These are phyloP conservation scores for Passalora sequoiae DNA, from an alignment of 2,329 filamentous ascomycete species.

Conservation along the genomic window DNA sequence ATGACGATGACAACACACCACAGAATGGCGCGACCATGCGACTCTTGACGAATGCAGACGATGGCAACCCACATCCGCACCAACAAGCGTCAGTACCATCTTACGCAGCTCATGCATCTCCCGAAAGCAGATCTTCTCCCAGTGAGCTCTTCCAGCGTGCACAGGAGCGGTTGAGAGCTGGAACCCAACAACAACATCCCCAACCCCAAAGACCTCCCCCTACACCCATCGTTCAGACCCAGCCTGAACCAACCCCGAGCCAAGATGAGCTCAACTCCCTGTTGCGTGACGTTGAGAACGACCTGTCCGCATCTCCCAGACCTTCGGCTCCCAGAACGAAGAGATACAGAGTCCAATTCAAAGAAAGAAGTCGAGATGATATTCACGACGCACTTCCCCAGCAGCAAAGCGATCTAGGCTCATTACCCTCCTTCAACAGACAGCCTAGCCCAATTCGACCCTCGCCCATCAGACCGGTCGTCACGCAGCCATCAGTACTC, in stretches of 20 bases:
- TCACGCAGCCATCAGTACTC: conserved; percentile 48
- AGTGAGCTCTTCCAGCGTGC: conserved; percentile 31
- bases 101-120: conserved; percentile 8
- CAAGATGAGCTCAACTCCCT: conserved; percentile 41
- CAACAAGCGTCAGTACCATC: conserved; percentile 21
- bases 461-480: conserved; percentile 45
- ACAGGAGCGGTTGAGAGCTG: conserved; percentile 23
- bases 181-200: no score
- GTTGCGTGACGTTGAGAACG: conserved; percentile 38
- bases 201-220: conserved; percentile 9
- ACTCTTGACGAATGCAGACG: conserved; percentile 45
- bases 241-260: conserved; percentile 12
- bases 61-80: conserved; percentile 33
- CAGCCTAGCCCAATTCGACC: conserved; percentile 40
- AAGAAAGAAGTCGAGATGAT: conserved; percentile 26
- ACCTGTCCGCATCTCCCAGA: conserved; percentile 22
- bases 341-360: conserved; percentile 32
- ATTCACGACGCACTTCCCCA: conserved; percentile 16
- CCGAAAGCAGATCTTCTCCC: conserved; percentile 37
- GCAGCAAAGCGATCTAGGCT: conserved; percentile 21
- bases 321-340: conserved; percentile 22
- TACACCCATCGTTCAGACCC: conserved; percentile 13
- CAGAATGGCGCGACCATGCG: conserved; percentile 46
- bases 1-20: conserved; percentile 35
- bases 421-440: conserved; percentile 35